Base-by-base conservation (phyloP, 1,284 basidiomycete species). In the Xanthoconium separans region DNA sequence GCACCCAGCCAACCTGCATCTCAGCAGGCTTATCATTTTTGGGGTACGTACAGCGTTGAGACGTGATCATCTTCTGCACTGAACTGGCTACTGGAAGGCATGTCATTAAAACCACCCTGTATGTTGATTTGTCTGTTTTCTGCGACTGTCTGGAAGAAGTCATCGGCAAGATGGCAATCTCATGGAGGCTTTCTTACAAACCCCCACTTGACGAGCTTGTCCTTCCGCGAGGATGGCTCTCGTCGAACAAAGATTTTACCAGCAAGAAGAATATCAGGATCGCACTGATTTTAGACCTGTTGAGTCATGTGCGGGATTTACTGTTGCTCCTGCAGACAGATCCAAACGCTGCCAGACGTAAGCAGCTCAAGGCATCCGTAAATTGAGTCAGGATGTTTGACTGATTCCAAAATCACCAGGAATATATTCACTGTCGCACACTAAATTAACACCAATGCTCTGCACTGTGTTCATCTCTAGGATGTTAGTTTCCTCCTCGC, bases 201-300 rank as follows among this genome's bases (percentile, higher is more conserved):
- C 54, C 54, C 1, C 63, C 61, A 13, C 61, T 80, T 0, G 76
- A 83, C 48, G 70, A 73, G 12, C 58, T 79, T 15, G 75, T 75
- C 3, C 69, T 84, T 29, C 81, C 80, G 0, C 72, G 75, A 16
- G 76, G 73, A 47, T 83, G 80, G 80, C 54, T 81, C 12, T 50
- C 70, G 5, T 62, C 61, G 4, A 60, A 72, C 3, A 55, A 70
- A 4, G 64, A 63, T 43, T 51, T 68, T 15, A 51, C 63, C 27
- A 54, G 65, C 0, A 55, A 69, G 33, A 65, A 62, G 44, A 46
- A 65, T 2, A 40, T 61, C 22, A 34, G 31, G 6, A 41, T 55
- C 37, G 47, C 15, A 60, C 24, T 58, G 33, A 29, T 60, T 3
- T 6, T 50, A 2, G 30, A 48, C 5, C 11, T 65, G 1, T 33